Evolutionary conservation across 2,329 filamentous ascomycete genomes (phyloP).

Genomic region (Microascus cirrosus): DNA sequence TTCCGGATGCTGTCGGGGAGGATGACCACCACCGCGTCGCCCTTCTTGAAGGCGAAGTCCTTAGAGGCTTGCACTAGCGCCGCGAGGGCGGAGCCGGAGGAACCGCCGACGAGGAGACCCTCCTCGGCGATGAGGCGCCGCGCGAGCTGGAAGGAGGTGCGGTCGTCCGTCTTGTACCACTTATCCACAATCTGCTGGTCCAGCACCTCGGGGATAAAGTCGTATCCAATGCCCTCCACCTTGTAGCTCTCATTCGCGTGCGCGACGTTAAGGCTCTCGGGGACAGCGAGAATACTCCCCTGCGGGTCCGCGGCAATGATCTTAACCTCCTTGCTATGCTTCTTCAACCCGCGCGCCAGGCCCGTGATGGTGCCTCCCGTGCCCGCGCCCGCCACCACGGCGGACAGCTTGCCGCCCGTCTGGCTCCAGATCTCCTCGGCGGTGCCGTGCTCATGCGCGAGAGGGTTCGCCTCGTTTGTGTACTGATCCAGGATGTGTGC

Average conservation of each 20-base stretch:
- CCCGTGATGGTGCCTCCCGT: constrained; percentile 95
- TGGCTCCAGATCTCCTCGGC: constrained; percentile 95
- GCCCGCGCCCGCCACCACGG: constrained; percentile 81
- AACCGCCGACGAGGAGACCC: constrained; percentile 85
- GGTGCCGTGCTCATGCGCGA: constrained; percentile 87
- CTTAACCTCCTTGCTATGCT: constrained; percentile 77
- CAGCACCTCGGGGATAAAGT: constrained; percentile 92
- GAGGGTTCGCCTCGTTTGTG: constrained; percentile 79
- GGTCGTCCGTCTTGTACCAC: constrained; percentile 98
- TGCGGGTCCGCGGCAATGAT: constrained; percentile 87
- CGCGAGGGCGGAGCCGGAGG: constrained; percentile 83
- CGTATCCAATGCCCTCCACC: constrained; percentile 97
- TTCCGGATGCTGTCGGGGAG: constrained; percentile 93
- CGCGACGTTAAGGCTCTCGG: constrained; percentile 67
- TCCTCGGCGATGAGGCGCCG: constrained; percentile 86
- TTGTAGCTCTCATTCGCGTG: constrained; percentile 82
- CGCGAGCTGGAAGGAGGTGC: constrained; percentile 83
- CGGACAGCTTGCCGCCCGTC: constrained; percentile 70
- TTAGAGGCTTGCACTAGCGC: constrained; percentile 67
- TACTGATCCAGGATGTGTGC: constrained; percentile 98
- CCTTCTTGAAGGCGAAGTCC: constrained; percentile 66
- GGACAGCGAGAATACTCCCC: constrained; percentile 81
- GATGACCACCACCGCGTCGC: constrained; percentile 82
- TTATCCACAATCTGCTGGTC: constrained; percentile 70
- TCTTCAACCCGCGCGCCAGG: constrained; percentile 71